Base-by-base conservation (phyloP, 2,329 filamentous ascomycete genomes). In the Nemania sp. region DNA sequence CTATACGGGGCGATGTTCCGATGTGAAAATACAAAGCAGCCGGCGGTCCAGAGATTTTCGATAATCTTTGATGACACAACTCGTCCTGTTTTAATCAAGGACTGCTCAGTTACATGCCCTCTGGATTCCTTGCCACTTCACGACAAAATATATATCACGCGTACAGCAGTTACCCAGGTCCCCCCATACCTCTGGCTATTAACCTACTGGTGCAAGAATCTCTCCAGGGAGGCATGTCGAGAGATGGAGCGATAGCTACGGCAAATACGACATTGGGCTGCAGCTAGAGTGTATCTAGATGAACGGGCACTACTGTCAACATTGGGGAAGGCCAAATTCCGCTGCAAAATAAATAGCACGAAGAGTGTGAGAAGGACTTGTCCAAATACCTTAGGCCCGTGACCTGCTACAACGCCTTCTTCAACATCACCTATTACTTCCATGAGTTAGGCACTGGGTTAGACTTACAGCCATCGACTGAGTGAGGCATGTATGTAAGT, bases 1-100 rank as follows among this genome's bases (percentile, higher is more conserved):
- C 37, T 35, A 29, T 29, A 35, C 58, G 37, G 21, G 29, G 52
- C 54, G 32, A 52, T 60, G 52, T 20, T n/a, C 43, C 29, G 35
- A 40, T 40, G 54, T 51, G 39, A 51, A 37, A 25, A 57, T 7
- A 53, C 32, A 42, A 42, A 47, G 37, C 18, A 39, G 21, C 35
- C 37, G 34, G 35, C 20, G 13, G 12, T 21, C 37, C 48, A 11
- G 59, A 52, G 21, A 10, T 20, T 10, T 29, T 48, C 43, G 25
- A 43, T 15, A 35, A 59, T 18, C 42, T 25, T 58, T 39, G 32
- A 20, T 29, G 49, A 18, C 20, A 35, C 43, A 21, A 21, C 29
- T 52, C 18, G 34, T 50, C 51, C 40, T 50, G 54, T 47, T 42
- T 17, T 20, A 45, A 25, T 37, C 32, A 6, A 17, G 25, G 25